These are phyloP conservation scores for Chlamydomonas schloesseri DNA, from an alignment of 139 green algal species.

Conservation along the genomic window DNA sequence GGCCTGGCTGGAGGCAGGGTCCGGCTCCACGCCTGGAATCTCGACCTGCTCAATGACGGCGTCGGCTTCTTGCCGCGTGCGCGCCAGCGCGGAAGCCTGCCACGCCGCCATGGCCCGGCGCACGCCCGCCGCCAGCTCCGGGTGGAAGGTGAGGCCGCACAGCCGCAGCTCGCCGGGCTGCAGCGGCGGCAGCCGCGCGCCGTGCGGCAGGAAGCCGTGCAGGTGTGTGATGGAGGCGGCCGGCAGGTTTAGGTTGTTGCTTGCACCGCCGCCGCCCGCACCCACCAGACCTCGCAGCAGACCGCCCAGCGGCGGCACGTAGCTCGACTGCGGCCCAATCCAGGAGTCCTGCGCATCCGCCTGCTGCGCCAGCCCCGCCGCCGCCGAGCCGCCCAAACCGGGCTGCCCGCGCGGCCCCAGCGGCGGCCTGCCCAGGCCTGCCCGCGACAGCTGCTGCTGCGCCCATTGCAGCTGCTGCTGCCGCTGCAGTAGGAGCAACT, in stretches of 20 bases:
- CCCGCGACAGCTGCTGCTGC: background rate
- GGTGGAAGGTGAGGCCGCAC: background rate
- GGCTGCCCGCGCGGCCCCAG: no score
- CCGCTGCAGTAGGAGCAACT: no score
- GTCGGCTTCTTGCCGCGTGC: background rate
- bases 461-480: no score
- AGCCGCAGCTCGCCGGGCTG: conserved; percentile 16
- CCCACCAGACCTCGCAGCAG: no score
- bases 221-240: conserved; percentile 1
- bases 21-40: background rate
- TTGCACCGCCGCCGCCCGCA: no score
- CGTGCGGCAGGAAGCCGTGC: background rate
- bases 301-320: no score
- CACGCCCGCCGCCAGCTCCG: background rate
- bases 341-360: no score
- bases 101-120: background rate
- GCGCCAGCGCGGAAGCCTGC: background rate
- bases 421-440: no score
- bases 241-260: background rate
- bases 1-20: background rate
- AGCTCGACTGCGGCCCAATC: no score
- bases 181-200: background rate
- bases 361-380: no score
- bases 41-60: background rate
- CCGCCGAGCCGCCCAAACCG: no score